A percentile compares a stretch with the other conserved stretches of the same genome.
Conservation (phyloP, 164 flowering plant genomes). For the Berberis thunbergii region DNA sequence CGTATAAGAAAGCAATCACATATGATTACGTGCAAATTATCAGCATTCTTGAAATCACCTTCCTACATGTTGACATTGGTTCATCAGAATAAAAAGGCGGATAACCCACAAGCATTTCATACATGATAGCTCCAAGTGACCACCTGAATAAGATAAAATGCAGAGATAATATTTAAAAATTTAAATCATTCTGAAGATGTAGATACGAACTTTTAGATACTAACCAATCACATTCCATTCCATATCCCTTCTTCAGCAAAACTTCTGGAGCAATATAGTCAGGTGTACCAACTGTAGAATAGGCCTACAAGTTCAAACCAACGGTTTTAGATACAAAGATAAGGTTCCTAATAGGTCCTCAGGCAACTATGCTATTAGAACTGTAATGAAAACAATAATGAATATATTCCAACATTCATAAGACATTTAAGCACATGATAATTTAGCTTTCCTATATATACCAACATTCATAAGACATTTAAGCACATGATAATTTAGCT, state of each 20-base stretch:
- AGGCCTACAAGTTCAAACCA: constrained; percentile 48
- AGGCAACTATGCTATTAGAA: not conserved
- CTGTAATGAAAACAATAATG: not conserved
- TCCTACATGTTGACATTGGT: constrained; percentile 70
- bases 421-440: no score
- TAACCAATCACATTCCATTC: constrained; percentile 98
- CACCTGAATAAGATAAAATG: constrained; percentile 31
- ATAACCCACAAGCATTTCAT: constrained; percentile 69
- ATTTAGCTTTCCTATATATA: no score
- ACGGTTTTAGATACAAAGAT: constrained; percentile 3
- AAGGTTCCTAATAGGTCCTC: not conserved
- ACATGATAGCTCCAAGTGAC: constrained; percentile 81
- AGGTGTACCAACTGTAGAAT: constrained; percentile 98
- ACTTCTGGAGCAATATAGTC: constrained; percentile 98
- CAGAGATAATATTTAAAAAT: not conserved
- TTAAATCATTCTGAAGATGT: not conserved
- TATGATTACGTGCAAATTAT: not conserved
- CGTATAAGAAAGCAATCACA: not conserved
- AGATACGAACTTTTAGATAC: constrained; percentile 1
- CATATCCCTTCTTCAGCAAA: constrained; percentile 92
- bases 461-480: no score
- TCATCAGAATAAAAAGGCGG: constrained; percentile 78
- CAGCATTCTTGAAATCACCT: constrained; percentile 27
- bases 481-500: no score
- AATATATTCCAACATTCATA: no score